phyloP scores from a whole-genome alignment of 148 eudicot species.

The Hydrangea macrophylla region DNA sequence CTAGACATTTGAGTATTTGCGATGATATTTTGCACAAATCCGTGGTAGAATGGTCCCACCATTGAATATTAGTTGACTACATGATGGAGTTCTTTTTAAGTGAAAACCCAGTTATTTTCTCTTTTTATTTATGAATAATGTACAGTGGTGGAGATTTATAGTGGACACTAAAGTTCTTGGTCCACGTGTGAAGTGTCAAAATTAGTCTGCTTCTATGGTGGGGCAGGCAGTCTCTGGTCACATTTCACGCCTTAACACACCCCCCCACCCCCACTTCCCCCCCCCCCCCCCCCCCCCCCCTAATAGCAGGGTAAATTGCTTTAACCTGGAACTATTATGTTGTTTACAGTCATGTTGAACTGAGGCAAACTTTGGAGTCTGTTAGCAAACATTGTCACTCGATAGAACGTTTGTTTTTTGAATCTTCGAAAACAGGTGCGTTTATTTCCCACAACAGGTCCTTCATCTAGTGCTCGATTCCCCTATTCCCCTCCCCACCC shows the following conservation, averaged over 20 bases:
- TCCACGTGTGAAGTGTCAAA: too few species aligned
- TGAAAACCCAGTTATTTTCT: not conserved
- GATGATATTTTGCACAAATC: not conserved
- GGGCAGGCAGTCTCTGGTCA: constrained; percentile 38
- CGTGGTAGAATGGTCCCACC: not conserved
- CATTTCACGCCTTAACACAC: too few species aligned
- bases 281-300: too few species aligned
- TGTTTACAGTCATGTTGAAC: constrained; percentile 46
- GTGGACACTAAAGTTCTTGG: not conserved
- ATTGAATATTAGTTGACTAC: not conserved
- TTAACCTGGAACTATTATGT: constrained; percentile 3
- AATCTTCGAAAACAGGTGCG: constrained; percentile 54
- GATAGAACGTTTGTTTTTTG: constrained; percentile 51
- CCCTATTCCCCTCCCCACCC: too few species aligned
- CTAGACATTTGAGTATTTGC: constrained; percentile 1
- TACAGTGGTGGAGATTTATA: not conserved
- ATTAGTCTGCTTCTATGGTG: too few species aligned
- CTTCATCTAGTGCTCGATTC: too few species aligned
- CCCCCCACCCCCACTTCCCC: too few species aligned
- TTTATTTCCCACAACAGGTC: not conserved
- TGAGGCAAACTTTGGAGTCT: constrained; percentile 52
- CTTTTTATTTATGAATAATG: too few species aligned
- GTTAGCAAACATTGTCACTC: constrained; percentile 44
- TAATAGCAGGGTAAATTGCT: constrained; percentile 9
- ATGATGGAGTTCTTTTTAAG: not conserved